Evolutionary conservation across 768 basidiomycete species (phyloP).

Genomic region (Rhizopogon vinicolor): DNA sequence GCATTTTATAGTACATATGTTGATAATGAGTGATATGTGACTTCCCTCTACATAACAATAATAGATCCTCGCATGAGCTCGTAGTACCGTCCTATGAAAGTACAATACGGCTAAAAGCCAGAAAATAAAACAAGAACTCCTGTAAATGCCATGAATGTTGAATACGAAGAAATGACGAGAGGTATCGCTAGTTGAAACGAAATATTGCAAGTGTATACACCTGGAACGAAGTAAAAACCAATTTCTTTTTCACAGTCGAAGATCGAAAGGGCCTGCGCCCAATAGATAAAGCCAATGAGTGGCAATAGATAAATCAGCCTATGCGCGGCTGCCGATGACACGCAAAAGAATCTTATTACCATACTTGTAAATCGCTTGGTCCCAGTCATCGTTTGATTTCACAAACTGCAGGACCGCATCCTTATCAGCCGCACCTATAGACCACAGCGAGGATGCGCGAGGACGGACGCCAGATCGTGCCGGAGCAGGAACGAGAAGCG

Average conservation of each 20-base stretch:
- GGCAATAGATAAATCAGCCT: slow-evolving; percentile 4
- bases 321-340: slow-evolving; percentile 33
- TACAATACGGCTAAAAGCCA: not conserved
- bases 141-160: not conserved
- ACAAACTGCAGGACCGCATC: slow-evolving; percentile 39
- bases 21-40: not conserved
- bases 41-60: not conserved
- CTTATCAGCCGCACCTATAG: slow-evolving; percentile 24
- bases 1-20: not conserved
- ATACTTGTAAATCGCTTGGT: slow-evolving; percentile 37
- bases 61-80: not conserved
- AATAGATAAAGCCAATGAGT: not conserved
- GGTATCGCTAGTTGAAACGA: not conserved
- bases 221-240: not conserved
- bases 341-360: slow-evolving; percentile 54
- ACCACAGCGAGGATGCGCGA: slow-evolving; percentile 30
- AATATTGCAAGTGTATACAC: not conserved
- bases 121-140: not conserved
- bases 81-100: not conserved
- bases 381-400: slow-evolving; percentile 58
- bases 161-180: not conserved
- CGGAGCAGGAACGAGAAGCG: slow-evolving; percentile 39
- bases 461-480: slow-evolving; percentile 16
- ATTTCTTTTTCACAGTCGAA: slow-evolving; percentile 4
- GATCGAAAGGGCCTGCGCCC: slow-evolving; percentile 1